These are phyloP conservation scores for Euphorbia lathyris DNA, from an alignment of 345 rosid species.

Conservation along the genomic window DNA sequence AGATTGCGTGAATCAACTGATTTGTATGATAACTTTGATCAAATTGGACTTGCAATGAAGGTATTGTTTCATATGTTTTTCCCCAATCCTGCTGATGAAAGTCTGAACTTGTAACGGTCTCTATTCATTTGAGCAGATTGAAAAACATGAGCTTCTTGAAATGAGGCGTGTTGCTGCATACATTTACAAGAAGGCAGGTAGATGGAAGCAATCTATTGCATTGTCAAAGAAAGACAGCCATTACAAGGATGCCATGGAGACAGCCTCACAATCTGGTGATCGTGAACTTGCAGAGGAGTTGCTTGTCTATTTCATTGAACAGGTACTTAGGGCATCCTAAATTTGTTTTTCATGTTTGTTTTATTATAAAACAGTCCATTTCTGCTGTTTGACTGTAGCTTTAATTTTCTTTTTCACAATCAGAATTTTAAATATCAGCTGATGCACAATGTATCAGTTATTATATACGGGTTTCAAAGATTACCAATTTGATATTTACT, in stretches of 20 bases:
- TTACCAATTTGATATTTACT: neutral
- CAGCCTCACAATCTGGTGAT: slow-evolving; percentile 96
- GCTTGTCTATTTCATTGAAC: slow-evolving; percentile 88
- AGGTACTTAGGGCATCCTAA: slow-evolving; percentile 36
- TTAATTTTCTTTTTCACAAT: neutral
- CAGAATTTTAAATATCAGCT: neutral
- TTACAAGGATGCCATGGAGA: slow-evolving; percentile 97
- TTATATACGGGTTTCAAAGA: neutral
- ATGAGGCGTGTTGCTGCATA: slow-evolving; percentile 99
- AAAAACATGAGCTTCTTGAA: slow-evolving; percentile 97
- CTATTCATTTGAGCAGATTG: slow-evolving; percentile 50
- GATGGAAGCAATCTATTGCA: slow-evolving; percentile 98
- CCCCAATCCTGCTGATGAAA: neutral
- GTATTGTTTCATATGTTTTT: slow-evolving; percentile 26
- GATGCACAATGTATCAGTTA: neutral
- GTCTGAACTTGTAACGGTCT: slow-evolving; percentile 4
- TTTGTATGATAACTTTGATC: slow-evolving; percentile 86
- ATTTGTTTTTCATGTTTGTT: neutral
- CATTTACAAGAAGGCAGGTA: slow-evolving; percentile 93
- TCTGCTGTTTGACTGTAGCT: neutral
- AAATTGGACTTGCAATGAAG: slow-evolving; percentile 90
- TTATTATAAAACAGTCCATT: neutral
- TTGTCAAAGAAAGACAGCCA: slow-evolving; percentile 87
- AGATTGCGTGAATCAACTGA: slow-evolving; percentile 94
- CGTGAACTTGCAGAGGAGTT: slow-evolving; percentile 95